These are phyloP conservation scores for Zhuliangozyma blackwelliae DNA, from an alignment of 1,139 yeast genomes.

Conservation along the genomic window DNA sequence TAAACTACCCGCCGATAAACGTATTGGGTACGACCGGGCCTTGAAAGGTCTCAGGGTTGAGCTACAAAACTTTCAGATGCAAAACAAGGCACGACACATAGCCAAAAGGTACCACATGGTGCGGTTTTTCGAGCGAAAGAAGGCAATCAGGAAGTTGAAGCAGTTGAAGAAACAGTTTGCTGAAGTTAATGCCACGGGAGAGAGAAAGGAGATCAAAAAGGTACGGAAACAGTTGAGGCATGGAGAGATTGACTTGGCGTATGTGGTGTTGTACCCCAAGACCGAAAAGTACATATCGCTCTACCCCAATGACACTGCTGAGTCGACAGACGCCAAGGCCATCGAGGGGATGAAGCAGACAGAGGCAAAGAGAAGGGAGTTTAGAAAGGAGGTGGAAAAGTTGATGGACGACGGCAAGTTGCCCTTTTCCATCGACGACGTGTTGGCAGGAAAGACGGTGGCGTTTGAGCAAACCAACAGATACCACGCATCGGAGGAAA, in stretches of 20 bases:
- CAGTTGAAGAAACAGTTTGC: slow-evolving; percentile 51
- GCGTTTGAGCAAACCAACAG: slow-evolving; percentile 13
- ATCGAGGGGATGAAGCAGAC: slow-evolving; percentile 46
- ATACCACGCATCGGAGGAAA: slow-evolving; percentile 20
- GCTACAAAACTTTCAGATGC: slow-evolving; percentile 49
- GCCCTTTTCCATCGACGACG: slow-evolving; percentile 58
- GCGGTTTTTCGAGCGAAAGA: slow-evolving; percentile 84
- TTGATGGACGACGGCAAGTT: slow-evolving; percentile 48
- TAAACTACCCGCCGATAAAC: slow-evolving; percentile 68
- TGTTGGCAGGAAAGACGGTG: slow-evolving; percentile 44
- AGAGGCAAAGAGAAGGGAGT: slow-evolving; percentile 44
- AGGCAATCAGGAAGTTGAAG: slow-evolving; percentile 73
- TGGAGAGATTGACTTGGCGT: slow-evolving; percentile 70
- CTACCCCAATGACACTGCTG: slow-evolving; percentile 44
- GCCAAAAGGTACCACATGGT: slow-evolving; percentile 92
- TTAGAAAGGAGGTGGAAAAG: slow-evolving; percentile 48
- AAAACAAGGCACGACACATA: slow-evolving; percentile 50
- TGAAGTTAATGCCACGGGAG: slow-evolving; percentile 34
- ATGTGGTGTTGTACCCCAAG: slow-evolving; percentile 74
- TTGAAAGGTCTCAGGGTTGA: slow-evolving; percentile 69
- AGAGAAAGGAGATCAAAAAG: slow-evolving; percentile 50
- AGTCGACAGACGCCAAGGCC: slow-evolving; percentile 31
- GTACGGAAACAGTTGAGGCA: slow-evolving; percentile 51
- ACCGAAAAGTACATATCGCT: slow-evolving; percentile 77
- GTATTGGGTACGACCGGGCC: slow-evolving; percentile 82